Base-by-base conservation (phyloP, 768 basidiomycete species). In the Roridomyces roridus region DNA sequence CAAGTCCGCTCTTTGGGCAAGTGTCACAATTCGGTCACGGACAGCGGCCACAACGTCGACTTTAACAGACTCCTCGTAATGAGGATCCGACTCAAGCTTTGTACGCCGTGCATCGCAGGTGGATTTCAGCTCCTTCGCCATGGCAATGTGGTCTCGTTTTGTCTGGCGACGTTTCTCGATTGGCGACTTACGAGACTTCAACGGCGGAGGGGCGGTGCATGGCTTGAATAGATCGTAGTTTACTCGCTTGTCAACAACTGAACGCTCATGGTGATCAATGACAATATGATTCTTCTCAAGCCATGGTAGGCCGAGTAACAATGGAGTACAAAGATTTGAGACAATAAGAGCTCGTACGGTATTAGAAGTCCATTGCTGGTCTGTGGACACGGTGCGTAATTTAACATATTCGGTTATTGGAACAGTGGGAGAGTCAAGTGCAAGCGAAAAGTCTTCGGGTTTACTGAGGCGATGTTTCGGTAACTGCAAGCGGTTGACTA, bases 211-310 rank as follows among this genome's bases (percentile, higher is more conserved):
- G 6, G 25, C 15, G 6, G 12, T 15, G 11, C 65, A 3, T 20
- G 56, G 9, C 53, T 63, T 5, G 53, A 66, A 1, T 42, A 50
- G 1, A 6, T 69, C 17, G 34, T 67, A 40, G 53, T 56, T 17
- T 44, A 48, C 17, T 4, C 15, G 18, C 21, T 53, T 52, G 26
- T 39, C 36, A 0, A 46, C 31, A 25, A 18, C 42, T 17, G 31
- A 24, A 8, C 18, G 44, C 9, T 42, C 52, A 3, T 50, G 37
- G 20, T 46, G 25, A 35, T 42, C 31, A 17, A 26, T 4, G 10
- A 46, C 11, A 43, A 62, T 23, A 36, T 37, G 3, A 44, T 41
- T 41, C 36, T 41, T 10, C 7, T 52, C 15, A 14, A 68, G 6
- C 17, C 40, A 3, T 6, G 41, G 29, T 2, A 56, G 24, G 17